Evolutionary conservation across 306 rosid genomes (phyloP), one percentile per base, ranked within the genome.

Genomic region (Psophocarpus tetragonolobus): DNA sequence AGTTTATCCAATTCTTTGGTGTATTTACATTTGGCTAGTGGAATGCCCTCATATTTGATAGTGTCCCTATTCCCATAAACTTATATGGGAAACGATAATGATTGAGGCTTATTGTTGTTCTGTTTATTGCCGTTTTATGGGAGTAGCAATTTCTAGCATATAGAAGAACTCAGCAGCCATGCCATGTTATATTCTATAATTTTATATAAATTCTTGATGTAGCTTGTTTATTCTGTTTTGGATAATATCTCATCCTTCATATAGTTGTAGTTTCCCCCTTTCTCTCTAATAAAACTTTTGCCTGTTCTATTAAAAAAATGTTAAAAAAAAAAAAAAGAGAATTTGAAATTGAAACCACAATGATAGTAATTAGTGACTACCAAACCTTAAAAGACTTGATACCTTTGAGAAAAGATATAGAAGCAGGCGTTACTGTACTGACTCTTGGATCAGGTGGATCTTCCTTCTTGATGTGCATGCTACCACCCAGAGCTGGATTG

Each of bases 381-480:
- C 64, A 78, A 75, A 47, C 64, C 51, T 60, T 68, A 73, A 17
- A 17, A 30, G 68, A 47, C 21, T 39, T n/a, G 36, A 76, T 88
- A 95, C 98, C 98, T 95, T 53, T 84, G 87, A 95, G 91, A 76
- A 82, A 84, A 23, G 97, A 91, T 73, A 95, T 95, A 75, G 90
- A 83, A 58, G 97, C 89, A 26, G 98, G 97, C 66, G 98, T 92
- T 35, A 95, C 90, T 50, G 97, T 89, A 85, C 97, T 95, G 86
- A 91, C 98, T 82, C 98, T 91, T 79, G 98, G 85, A 88, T 91
- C 97, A 6, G 98, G 97, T 48, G 92, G 88, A 27, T 83, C 93
- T 33, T 91, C 97, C 78, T 88, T 92, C 72, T 89, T 91, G 78
- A 89, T 77, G 79, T 75, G n/a, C 60, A 82, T 41, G 73, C 83